Base-by-base conservation (phyloP, 148 eudicot species). In the Dianthus caryophyllus region DNA sequence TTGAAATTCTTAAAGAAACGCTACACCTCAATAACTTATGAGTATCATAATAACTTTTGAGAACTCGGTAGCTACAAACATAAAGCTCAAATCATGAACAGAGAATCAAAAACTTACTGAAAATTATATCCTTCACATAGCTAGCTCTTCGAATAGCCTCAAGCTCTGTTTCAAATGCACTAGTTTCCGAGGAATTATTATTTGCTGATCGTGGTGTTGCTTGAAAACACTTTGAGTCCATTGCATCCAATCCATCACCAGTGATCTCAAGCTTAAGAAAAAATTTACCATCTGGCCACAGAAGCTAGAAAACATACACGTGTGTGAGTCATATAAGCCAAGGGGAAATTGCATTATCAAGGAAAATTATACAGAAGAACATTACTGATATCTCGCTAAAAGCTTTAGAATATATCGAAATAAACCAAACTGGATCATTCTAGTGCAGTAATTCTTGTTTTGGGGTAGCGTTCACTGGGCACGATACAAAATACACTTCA, bases 81-180 rank as follows among this genome's bases (percentile, higher is more conserved):
- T 25, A 33, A 52, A 33, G 12, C 22, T 17, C 43, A 39, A 8
- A 53, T 21, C 25, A 69, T 27, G 3, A 9, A 30, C 27, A 9
- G 29, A 48, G 16, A 36, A 43, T 64, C 27, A 29, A 46, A 22
- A 54, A 87, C 96, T 84, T 75, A 94, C 99, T 67, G 73, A 82
- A 85, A 52, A 94, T 75, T 78, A 88, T 81, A 63, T 94, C 84
- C 80, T 88, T 94, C 64, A 90, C 84, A 73, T 83, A 81, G 78
- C 83, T 84, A 71, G 97, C 97, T 81, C 97, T 82, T 63, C 99
- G 89, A 75, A 90, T 81, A 43, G 92, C 99, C 81, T 90, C 99
- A 68, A 90, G 96, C 69, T 90, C 90, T 69, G 70, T 78, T 88
- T 94, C 93, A 75, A 94, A 94, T 57, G 97, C 77, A 57, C 75